Base-by-base conservation (phyloP, 331 rosid genomes). In the Dryas integrifolia region DNA sequence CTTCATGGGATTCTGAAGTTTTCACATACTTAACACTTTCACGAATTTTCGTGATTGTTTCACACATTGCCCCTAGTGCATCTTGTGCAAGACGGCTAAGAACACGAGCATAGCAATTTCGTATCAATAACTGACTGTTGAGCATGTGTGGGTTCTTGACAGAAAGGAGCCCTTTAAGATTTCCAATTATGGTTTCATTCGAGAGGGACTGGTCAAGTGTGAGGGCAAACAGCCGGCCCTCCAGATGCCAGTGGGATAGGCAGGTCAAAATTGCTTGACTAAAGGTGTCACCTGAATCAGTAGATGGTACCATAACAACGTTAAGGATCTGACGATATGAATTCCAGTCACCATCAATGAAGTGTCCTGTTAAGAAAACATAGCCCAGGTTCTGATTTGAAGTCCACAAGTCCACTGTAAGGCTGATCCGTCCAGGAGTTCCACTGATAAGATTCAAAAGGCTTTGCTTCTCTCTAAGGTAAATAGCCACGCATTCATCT, bases 211-310 rank as follows among this genome's bases (percentile, higher is more conserved):
- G 88, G 76, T 94, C 92, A 9, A 91, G 73, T 3, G 92, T 79
- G 69, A 94, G 74, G 56, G 91, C 75, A 40, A 86, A 87, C 41
- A 94, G 38, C 65, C 87, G 83, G 41, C 88, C 92, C 76, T 86
- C 87, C 84, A 94, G 79, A 79, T 83, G 79, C 98, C 98, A 94
- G 82, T 89, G 90, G 7, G 96, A 78, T 72, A 94, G 72, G 85
- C 96, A 88, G 65, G 88, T 69, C 81, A 71, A 39, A 66, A 94
- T 67, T 18, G 90, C 82, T 72, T 89, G 91, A 78, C 69, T 78
- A 18, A 88, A 65, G 39, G 89, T 82, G 76, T 86, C 86, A 49
- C 82, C 88, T 44, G 85, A 82, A 77, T 86, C 86, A 67, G 86
- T 87, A 75, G 83, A 94, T 10, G 89, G 86, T 68, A 85, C 81